Evolutionary conservation across 1,139 yeast species (phyloP), one percentile per base, ranked within the genome.

Genomic region (Geotrichum citri-aurantii): DNA sequence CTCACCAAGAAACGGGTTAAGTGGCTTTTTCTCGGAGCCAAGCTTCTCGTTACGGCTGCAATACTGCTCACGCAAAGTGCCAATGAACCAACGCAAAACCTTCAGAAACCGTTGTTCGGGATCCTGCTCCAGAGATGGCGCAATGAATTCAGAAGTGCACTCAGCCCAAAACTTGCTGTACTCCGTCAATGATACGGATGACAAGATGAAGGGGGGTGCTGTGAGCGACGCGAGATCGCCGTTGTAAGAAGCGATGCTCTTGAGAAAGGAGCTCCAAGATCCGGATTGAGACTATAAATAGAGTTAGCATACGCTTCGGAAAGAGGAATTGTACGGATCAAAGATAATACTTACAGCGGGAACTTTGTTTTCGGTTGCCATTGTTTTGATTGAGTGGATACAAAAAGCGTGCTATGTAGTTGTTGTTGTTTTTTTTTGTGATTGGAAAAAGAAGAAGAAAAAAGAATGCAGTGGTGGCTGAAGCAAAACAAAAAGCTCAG

Each of bases 181-280:
- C 75, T 93, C 99, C 31, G 84, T 83, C 67, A 90, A 79, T 2
- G 98, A 92, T 7, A 88, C 86, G 27, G 97, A 92, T 10, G 97
- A 89, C 63, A 93, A 79, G 66, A 93, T 93, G 75, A 93, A 93
- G n/a, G 99, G 97, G 29, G 99, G 99, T 1, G 99, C 99, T 1
- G 99, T 91, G 69, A 93, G 77, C 1, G 96, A 85, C 19, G 97
- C 88, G 65, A 93, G 77, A 71, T 93, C 99, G 48, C 99, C 99
- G 66, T 92, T 91, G 75, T 89, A 93, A 14, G 95, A 84, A 48
- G 97, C 95, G 68, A 93, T 84, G 58, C 97, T 89, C 75, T 90
- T 89, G 66, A 93, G 79, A 72, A 93, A 92, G 24, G 92, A 83
- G 31, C 69, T 54, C 59, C 66, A 59, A 14, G 67, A 57, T 68